Conservation (phyloP, 345 rosid species). For the Bruguiera gymnorhiza region DNA sequence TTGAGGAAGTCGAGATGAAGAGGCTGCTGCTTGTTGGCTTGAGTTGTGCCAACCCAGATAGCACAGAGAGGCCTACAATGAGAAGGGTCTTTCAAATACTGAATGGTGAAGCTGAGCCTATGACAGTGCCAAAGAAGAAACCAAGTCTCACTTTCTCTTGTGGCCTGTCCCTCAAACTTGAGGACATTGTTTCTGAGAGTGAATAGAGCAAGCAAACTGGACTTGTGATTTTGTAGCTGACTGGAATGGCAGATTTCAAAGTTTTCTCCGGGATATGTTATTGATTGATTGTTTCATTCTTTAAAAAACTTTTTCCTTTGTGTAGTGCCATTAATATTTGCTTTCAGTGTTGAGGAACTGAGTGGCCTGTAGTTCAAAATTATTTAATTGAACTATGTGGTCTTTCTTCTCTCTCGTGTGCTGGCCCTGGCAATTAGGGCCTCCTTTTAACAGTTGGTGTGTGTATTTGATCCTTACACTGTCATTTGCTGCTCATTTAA, state of each 20-base stretch:
- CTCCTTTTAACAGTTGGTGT: conserved; percentile 5
- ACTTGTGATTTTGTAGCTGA: background rate
- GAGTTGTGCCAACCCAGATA: conserved; percentile 82
- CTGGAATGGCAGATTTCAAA: background rate
- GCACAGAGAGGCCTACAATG: conserved; percentile 68
- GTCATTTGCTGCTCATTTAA: background rate
- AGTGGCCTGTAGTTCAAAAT: conserved; percentile 53
- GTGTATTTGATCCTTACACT: background rate
- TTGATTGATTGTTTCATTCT: conserved; percentile 35
- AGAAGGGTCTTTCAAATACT: conserved; percentile 87
- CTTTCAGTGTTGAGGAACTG: conserved; percentile 16
- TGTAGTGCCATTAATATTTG: no score
- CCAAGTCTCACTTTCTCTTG: conserved; percentile 74
- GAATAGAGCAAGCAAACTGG: conserved; percentile 30
- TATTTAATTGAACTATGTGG: conserved; percentile 52
- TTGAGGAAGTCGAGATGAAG: conserved; percentile 66
- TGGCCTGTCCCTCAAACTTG: conserved; percentile 52
- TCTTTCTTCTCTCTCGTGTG: conserved; percentile 11
- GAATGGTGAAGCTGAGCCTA: conserved; percentile 56
- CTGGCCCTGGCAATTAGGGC: background rate
- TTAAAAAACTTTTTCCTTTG: conserved; percentile 13
- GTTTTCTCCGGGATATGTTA: conserved; percentile 8
- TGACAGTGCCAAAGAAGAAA: conserved; percentile 59
- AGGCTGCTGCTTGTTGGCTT: conserved; percentile 76
- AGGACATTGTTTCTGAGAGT: conserved; percentile 73